phyloP scores from a whole-genome alignment of 139 green algal genomes.

The Chlamydomonas sphaeroides region DNA sequence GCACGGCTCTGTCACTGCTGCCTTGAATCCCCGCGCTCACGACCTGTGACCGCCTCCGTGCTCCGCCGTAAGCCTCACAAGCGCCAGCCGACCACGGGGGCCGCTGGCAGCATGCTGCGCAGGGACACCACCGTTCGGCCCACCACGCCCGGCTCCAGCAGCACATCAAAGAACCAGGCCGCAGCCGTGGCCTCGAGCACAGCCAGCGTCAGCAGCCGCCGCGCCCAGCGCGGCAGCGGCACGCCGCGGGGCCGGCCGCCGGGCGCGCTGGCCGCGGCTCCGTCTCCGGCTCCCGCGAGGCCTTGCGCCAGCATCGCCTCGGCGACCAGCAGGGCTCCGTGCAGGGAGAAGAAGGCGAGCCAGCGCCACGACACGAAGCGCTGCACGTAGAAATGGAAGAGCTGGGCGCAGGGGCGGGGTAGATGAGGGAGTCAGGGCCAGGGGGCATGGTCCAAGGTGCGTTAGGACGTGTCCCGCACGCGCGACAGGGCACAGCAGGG shows the following conservation, averaged over 20 bases:
- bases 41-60: too few relatives aligned
- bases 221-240: neutral
- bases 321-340: conserved; percentile 20
- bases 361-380: neutral
- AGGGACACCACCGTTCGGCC: neutral
- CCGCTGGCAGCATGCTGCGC: too few relatives aligned
- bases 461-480: too few relatives aligned
- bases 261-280: too few relatives aligned
- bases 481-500: too few relatives aligned
- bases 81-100: too few relatives aligned
- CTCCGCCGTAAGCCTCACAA: too few relatives aligned
- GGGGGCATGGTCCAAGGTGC: neutral
- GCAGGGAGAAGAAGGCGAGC: conserved; percentile 32
- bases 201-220: conserved; percentile 3
- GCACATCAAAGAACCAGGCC: conserved; percentile 27
- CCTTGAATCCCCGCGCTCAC: too few relatives aligned
- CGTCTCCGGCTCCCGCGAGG: neutral
- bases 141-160: conserved; percentile 29
- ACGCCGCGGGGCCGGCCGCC: neutral
- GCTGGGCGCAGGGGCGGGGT: neutral
- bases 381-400: conserved; percentile 30
- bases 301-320: neutral
- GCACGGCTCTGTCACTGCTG: too few relatives aligned
- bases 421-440: neutral
- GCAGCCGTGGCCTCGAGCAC: conserved; percentile 24